Evolutionary conservation across 257 asterid genomes (phyloP).

Genomic region (Datura wrightii): DNA sequence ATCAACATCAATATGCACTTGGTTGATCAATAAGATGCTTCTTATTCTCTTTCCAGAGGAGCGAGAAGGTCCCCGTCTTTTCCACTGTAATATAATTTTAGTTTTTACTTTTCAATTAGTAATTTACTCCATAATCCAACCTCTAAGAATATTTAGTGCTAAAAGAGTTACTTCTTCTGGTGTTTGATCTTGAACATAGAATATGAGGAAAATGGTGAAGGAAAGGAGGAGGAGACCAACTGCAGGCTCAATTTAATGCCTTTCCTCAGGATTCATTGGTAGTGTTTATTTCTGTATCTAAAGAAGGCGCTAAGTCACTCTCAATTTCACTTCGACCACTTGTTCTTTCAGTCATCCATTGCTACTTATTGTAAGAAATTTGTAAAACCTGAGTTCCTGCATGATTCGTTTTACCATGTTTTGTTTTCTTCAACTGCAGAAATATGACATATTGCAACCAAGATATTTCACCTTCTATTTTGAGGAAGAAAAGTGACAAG

Average conservation of each 20-base stretch:
- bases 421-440: conserved; percentile 11
- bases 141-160: not conserved
- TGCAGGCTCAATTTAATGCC: not conserved
- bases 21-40: not conserved
- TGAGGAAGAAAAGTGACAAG: not conserved
- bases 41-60: not conserved
- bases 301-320: not conserved
- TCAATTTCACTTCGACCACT: not conserved
- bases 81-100: not conserved
- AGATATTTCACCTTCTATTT: not conserved
- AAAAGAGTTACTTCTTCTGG: not conserved
- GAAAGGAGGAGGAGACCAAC: not conserved
- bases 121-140: not conserved
- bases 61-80: not conserved
- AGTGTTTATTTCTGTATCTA: not conserved
- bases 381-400: not conserved
- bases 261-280: not conserved
- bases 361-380: not conserved
- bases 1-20: not conserved
- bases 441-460: not conserved
- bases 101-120: not conserved
- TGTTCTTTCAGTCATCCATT: not conserved
- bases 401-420: not conserved
- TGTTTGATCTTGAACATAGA: not conserved
- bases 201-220: not conserved